Base-by-base conservation (phyloP, 805 yeast genomes). In the Maudiozyma barnettii region DNA sequence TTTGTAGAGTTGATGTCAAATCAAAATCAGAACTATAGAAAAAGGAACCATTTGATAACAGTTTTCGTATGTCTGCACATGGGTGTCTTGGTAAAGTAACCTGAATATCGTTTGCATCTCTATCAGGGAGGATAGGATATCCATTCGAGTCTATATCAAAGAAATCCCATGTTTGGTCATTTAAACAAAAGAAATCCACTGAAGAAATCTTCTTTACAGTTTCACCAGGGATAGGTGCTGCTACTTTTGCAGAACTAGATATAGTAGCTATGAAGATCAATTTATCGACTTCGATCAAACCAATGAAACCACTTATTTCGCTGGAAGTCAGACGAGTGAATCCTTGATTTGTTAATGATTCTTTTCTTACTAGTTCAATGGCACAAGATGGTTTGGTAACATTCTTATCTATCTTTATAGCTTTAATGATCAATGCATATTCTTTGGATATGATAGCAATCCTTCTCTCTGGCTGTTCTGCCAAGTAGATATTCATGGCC, bases 11-110 rank as follows among this genome's bases (percentile, higher is more conserved):
- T n/a, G 88, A 82, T 0, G 99, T 93, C 55, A 93, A 68, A 65
- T 93, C 99, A 64, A 89, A 93, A 66, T 89, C 91, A 4, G 88
- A 81, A 46, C 96, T 86, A 67, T 83, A 93, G 66, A 86, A 91
- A 61, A 93, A 93, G 1, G 95, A 86, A 3, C 98, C 97, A 60
- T 84, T 85, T 21, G 82, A 74, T 44, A 93, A 68, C 41, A 93
- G 70, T 64, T 87, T 89, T 54, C 81, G 77, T 50, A 93, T 63
- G 45, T 84, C 93, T 41, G 72, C 74, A 59, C 98, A 89, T 0
- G 98, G 98, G 58, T 91, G 95, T 54, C 75, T 81, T 18, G 72
- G 75, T 39, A 63, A 59, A 2, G 56, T 50, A 26, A 53, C 59
- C 38, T 48, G 54, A 42, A 43, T 59, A 22, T 44, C 61, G 55